Percentiles rank a stretch among this genome's conserved stretches.
Conservation (phyloP, 306 rosid species). For the Corylus heterophylla region DNA sequence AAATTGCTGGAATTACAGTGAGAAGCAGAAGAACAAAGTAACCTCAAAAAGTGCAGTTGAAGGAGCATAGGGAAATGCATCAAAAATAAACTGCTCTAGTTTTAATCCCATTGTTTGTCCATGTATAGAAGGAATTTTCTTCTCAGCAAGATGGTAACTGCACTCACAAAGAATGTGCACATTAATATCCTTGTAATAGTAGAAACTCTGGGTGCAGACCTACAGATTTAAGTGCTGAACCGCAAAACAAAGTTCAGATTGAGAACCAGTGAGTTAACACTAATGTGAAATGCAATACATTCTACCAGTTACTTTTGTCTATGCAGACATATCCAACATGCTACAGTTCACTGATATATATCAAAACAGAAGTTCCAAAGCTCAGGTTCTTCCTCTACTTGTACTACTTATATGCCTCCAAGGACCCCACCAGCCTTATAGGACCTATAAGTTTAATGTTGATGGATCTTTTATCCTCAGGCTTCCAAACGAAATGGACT, state of each 20-base stretch:
- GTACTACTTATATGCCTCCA: not conserved
- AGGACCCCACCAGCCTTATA: not conserved
- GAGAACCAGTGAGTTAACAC: not conserved
- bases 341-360: not conserved
- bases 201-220: not conserved
- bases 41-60: constrained; percentile 98
- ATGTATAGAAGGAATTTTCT: constrained; percentile 87
- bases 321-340: not conserved
- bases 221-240: not conserved
- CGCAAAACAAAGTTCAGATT: not conserved
- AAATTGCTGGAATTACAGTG: constrained; percentile 10
- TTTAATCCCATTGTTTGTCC: constrained; percentile 77
- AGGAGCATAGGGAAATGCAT: constrained; percentile 96
- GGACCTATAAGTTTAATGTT: not conserved
- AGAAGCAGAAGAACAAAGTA: constrained; percentile 20
- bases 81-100: constrained; percentile 94
- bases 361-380: not conserved
- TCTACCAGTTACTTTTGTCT: not conserved
- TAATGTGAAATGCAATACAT: not conserved
- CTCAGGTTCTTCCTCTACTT: not conserved
- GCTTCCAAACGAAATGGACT: not conserved
- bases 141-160: constrained; percentile 97
- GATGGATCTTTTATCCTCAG: not conserved
- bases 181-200: constrained; percentile 25
- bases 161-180: constrained; percentile 27